Evolutionary conservation across 2,329 filamentous ascomycete species (phyloP).

Genomic region (Diaporthe capsici): DNA sequence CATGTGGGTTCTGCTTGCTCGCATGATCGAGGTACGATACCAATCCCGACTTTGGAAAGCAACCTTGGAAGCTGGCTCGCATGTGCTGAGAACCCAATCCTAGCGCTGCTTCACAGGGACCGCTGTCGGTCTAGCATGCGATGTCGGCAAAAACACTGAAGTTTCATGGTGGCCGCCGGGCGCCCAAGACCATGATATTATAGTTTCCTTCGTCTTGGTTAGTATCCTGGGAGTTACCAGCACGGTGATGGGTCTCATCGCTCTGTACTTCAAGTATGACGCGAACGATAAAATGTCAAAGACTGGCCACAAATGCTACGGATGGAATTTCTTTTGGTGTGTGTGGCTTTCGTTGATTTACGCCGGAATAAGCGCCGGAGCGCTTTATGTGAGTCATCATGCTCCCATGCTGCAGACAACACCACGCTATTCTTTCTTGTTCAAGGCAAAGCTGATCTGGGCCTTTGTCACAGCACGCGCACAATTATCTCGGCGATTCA

Average conservation of each 20-base stretch:
- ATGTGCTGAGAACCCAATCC: neutral
- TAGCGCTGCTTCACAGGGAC: neutral
- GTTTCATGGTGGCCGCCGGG: neutral
- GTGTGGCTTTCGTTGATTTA: neutral
- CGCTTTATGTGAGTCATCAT: neutral
- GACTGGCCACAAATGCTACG: neutral
- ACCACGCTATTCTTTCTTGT: neutral
- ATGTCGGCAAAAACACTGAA: neutral
- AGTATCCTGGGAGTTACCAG: neutral
- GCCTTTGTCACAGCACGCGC: neutral
- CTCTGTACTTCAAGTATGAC: neutral
- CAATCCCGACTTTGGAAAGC: neutral
- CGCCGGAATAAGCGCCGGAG: neutral
- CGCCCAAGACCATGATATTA: neutral
- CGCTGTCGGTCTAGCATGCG: neutral
- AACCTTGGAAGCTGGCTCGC: neutral
- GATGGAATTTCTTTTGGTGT: neutral
- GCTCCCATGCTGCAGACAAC: neutral
- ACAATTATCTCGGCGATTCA: neutral
- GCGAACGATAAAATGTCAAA: neutral
- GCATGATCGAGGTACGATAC: neutral
- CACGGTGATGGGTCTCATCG: neutral
- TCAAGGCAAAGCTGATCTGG: neutral
- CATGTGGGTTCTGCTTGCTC: neutral
- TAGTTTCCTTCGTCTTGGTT: neutral